Evolutionary conservation across 208 protist genomes (phyloP).

Genomic region (Trypanosoma cruzi): DNA sequence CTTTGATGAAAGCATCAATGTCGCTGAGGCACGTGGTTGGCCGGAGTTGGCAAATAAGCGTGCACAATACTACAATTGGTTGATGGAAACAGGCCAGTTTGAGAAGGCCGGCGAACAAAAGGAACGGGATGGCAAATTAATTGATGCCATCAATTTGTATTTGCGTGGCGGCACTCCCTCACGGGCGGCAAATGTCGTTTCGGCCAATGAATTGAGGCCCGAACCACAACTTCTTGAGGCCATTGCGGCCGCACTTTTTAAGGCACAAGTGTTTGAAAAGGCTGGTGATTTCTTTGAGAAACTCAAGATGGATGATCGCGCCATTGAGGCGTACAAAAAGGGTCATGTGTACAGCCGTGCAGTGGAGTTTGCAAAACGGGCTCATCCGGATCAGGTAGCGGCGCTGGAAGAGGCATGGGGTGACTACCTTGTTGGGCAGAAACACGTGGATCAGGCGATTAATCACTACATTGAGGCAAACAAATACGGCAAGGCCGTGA

Average conservation of each 20-base stretch:
- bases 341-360: slow-evolving; percentile 94
- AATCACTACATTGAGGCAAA: slow-evolving; percentile 97
- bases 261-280: slow-evolving; percentile 94
- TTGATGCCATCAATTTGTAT: slow-evolving; percentile 97
- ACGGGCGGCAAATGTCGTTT: slow-evolving; percentile 92
- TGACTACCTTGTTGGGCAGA: slow-evolving; percentile 95
- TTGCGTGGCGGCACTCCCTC: slow-evolving; percentile 94
- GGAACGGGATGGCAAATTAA: slow-evolving; percentile 94
- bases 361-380: slow-evolving; percentile 92
- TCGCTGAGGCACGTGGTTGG: slow-evolving; percentile 86
- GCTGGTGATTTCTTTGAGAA: slow-evolving; percentile 97
- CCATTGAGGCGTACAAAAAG: slow-evolving; percentile 94
- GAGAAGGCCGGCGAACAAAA: slow-evolving; percentile 95
- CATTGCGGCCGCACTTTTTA: slow-evolving; percentile 93
- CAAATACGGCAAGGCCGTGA: slow-evolving; percentile 95
- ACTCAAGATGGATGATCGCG: slow-evolving; percentile 92
- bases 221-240: slow-evolving; percentile 94
- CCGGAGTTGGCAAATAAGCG: slow-evolving; percentile 87
- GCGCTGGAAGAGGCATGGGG: slow-evolving; percentile 96
- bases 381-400: slow-evolving; percentile 80
- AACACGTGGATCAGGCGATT: slow-evolving; percentile 96
- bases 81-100: slow-evolving; percentile 96
- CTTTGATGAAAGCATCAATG: slow-evolving; percentile 92
- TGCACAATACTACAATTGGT: slow-evolving; percentile 93
- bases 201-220: slow-evolving; percentile 74